A percentile compares a stretch with the other conserved stretches of the same genome.
phyloP scores from a whole-genome alignment of 495 filamentous ascomycete species.

The Hypoxylon subgilvum region DNA sequence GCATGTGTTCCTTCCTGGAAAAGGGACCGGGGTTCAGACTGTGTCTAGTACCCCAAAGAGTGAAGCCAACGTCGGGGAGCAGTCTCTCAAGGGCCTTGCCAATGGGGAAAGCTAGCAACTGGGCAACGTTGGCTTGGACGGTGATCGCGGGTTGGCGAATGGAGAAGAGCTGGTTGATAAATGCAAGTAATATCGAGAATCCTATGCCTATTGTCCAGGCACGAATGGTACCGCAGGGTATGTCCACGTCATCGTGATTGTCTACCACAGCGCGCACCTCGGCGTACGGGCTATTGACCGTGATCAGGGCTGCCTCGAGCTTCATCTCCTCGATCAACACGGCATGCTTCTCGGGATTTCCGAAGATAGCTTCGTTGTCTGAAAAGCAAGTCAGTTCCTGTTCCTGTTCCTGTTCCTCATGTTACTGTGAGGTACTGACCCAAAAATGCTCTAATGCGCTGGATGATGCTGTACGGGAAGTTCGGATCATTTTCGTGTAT shows the following conservation, averaged over 20 bases:
- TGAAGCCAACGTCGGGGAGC: constrained; percentile 49
- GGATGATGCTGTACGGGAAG: constrained; percentile 42
- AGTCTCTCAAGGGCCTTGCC: constrained; percentile 43
- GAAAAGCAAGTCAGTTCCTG: not conserved
- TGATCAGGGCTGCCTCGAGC: constrained; percentile 51
- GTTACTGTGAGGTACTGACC: constrained; percentile 8
- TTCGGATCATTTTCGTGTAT: constrained; percentile 47
- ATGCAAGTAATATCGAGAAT: constrained; percentile 47
- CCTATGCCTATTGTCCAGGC: constrained; percentile 48
- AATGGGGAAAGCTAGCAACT: constrained; percentile 50
- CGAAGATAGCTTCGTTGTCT: constrained; percentile 47
- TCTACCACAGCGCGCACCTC: constrained; percentile 59
- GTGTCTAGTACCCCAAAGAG: constrained; percentile 45
- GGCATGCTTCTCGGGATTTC: constrained; percentile 46
- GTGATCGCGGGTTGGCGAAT: constrained; percentile 48
- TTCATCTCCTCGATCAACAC: constrained; percentile 51
- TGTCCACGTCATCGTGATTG: constrained; percentile 50
- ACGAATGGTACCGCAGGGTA: constrained; percentile 49
- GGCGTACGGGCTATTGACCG: constrained; percentile 53
- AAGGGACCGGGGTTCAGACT: constrained; percentile 57
- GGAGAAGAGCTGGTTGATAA: constrained; percentile 52
- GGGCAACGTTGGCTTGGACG: constrained; percentile 44
- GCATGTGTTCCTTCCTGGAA: constrained; percentile 60
- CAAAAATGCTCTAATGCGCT: constrained; percentile 44
- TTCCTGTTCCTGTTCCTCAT: not conserved